Evolutionary conservation across 306 rosid species (phyloP).

Genomic region (Cicer chorassanicum): DNA sequence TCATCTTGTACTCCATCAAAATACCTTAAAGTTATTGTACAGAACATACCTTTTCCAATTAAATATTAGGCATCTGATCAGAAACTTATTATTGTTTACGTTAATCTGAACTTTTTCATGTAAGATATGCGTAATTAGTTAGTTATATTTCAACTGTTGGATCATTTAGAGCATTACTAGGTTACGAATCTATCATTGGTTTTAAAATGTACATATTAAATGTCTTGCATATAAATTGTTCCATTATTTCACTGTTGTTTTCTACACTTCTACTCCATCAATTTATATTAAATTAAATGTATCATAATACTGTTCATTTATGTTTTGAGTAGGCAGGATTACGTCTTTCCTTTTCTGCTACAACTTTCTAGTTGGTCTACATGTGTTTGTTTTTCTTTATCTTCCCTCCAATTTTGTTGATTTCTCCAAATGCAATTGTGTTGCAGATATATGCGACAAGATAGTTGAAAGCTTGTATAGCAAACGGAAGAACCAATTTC

Average conservation of each 20-base stretch:
- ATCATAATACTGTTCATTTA: conserved; percentile 17
- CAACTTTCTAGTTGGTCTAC: conserved; percentile 20
- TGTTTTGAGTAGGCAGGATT: not conserved
- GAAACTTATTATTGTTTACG: conserved; percentile 5
- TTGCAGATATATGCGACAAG: conserved; percentile 88
- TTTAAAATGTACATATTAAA: not conserved
- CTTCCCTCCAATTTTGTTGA: conserved; percentile 33
- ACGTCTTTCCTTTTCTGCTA: conserved; percentile 20
- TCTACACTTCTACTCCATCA: not conserved
- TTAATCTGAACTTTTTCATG: not conserved
- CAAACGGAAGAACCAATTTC: conserved; percentile 74
- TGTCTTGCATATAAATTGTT: not conserved
- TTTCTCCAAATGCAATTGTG: conserved; percentile 51
- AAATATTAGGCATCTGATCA: conserved; percentile 31
- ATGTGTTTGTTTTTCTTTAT: conserved; percentile 1
- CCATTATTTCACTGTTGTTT: conserved; percentile 22
- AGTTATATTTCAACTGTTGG: conserved; percentile 18
- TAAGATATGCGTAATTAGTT: conserved; percentile 7
- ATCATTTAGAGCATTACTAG: conserved; percentile 15
- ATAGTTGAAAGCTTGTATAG: conserved; percentile 86
- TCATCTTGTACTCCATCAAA: conserved; percentile 7
- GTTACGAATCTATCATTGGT: conserved; percentile 7
- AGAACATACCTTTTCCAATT: not conserved
- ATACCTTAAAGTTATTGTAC: not conserved
- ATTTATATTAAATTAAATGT: conserved; percentile 3